phyloP scores from a whole-genome alignment of 805 yeast genomes.

The Wickerhamomyces alni region DNA sequence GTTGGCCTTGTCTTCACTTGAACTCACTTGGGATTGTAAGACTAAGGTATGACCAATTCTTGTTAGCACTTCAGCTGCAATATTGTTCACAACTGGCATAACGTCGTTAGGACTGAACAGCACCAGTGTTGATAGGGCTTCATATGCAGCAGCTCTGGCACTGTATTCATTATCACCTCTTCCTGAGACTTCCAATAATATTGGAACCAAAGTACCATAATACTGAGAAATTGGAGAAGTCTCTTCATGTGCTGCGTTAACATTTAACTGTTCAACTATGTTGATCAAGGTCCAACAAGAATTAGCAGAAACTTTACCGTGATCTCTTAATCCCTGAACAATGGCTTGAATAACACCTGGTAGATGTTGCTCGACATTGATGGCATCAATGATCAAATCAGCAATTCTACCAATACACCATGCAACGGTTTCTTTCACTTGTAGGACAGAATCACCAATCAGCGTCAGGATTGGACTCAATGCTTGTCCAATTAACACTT shows the following conservation, averaged over 20 bases:
- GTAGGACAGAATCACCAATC: conserved; percentile 69
- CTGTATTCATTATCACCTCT: conserved; percentile 79
- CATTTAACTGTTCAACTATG: conserved; percentile 72
- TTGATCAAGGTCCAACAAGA: conserved; percentile 97
- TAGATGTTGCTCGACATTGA: conserved; percentile 58
- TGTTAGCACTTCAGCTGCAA: conserved; percentile 68
- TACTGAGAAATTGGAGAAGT: conserved; percentile 69
- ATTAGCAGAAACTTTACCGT: conserved; percentile 91
- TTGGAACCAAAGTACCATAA: conserved; percentile 63
- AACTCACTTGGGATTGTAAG: conserved; percentile 51
- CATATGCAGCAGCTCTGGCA: conserved; percentile 94
- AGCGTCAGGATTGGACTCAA: conserved; percentile 68
- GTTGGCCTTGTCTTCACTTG: conserved; percentile 66
- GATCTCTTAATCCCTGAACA: conserved; percentile 77
- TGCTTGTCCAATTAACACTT: conserved; percentile 71
- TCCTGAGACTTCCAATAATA: conserved; percentile 61
- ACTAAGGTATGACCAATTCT: conserved; percentile 68
- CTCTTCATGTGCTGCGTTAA: conserved; percentile 39
- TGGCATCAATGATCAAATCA: conserved; percentile 73
- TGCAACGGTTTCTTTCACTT: conserved; percentile 94
- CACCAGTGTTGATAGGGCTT: conserved; percentile 82
- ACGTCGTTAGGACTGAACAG: conserved; percentile 67
- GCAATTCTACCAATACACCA: conserved; percentile 98
- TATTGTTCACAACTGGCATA: conserved; percentile 57
- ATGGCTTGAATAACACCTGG: conserved; percentile 72